Base-by-base conservation (phyloP, 2,329 filamentous ascomycete species). In the Colletotrichum trifolii region DNA sequence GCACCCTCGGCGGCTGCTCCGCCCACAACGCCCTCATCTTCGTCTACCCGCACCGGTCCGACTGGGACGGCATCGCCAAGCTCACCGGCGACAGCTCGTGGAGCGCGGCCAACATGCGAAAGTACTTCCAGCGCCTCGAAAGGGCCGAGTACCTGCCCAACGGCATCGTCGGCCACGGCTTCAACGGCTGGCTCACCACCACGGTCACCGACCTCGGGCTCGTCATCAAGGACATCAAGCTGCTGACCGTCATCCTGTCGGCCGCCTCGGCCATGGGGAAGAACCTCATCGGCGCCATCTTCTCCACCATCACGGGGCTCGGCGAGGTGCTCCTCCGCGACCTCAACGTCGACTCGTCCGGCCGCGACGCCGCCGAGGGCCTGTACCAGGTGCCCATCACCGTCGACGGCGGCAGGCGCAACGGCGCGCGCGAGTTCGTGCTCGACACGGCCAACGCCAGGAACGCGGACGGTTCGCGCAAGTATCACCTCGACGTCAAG, bases 71-170 rank as follows among this genome's bases (percentile, higher is more conserved):
- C 69, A 84, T 91, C 60, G 83, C 82, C 4, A 74, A 75, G 11
- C 70, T 89, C 35, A 91, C 88, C 2, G 87, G 87, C 4, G 88
- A 91, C 69, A 69, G 74, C 2, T 85, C 85, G 0, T 91, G 88
- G 88, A 45, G 40, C 5, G 78, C 87, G 0, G 75, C 78, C 6
- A 87, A 87, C 66, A 90, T 91, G 87, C 80, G 87, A 64, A 77
- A 82, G 66, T 88, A 89, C 74, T 86, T 85, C 62, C 73, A 79
- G 70, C 83, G 81, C 70, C 73, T 90, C 10, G 88, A 91, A 76
- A 80, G 81, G 49, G 84, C 84, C 76, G 71, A 79, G 35, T 87
- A 89, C 72, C 74, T 86, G 3, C 75, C 79, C 4, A 76, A 74
- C 52, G 78, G 76, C 17, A 66, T 79, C 8, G 43, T 74, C 25